Evolutionary conservation across 2,329 filamentous ascomycete species (phyloP), one percentile per base, ranked within the genome.

Genomic region (Chaetomiaceae sp.): DNA sequence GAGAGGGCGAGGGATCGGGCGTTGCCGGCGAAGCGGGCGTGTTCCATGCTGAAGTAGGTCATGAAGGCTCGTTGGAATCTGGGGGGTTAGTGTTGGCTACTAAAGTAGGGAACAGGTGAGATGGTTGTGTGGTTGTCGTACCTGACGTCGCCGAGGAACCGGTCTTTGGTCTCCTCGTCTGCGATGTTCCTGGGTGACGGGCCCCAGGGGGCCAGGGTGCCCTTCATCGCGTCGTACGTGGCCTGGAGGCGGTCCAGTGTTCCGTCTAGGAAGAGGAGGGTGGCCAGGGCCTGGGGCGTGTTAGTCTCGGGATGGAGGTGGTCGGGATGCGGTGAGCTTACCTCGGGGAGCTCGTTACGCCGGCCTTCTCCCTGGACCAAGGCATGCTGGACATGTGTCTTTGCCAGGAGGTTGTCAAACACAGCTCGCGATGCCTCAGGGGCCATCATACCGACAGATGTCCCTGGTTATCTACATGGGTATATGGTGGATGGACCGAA

Each of bases 11-110:
- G 58, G 9, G 55, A 44, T 25, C 51, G 58, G 37, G 58, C 42
- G 48, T 60, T 61, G 4, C 59, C 59, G 8, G 17, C 39, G n/a
- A 61, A 53, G 19, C 47, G 53, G 51, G 46, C 51, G 51, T 58
- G 59, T 19, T 60, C 54, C 54, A 64, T 58, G 56, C 62, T 63
- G 55, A 65, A 65, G 53, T 59, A 64, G 20, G 62, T 59, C 61
- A 65, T 63, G 37, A 62, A 66, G 2, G 64, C 62, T 22, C 61
- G 53, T 42, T 65, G 63, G 31, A 62, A 65, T n/a, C 62, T 62
- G n/a, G 7, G 4, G 3, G 27, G 27, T 4, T 31, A 15, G 0
- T n/a, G 49, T 58, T 19, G 56, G 54, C 15, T 38, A 12, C 4
- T 15, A n/a, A 6, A 11, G 1, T 3, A 11, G 12, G 17, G 19